Conservation (phyloP, 148 eudicot genomes). For the Nyssa sinensis region DNA sequence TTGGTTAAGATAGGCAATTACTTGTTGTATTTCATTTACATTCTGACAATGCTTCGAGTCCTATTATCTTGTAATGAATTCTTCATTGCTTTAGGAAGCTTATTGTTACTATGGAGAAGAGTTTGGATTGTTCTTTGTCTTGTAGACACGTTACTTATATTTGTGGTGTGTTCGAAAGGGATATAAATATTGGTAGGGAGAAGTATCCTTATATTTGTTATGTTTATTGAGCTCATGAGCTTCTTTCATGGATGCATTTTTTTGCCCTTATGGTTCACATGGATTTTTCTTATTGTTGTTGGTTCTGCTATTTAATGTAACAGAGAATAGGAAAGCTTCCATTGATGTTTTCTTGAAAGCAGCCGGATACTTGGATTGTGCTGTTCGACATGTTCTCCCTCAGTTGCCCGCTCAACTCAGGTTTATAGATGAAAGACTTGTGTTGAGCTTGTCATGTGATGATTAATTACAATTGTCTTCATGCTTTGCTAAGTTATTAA, state of each 20-base stretch:
- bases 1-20: not conserved
- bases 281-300: slow-evolving; percentile 1
- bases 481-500: too few species aligned
- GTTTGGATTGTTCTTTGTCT: not conserved
- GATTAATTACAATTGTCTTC: too few species aligned
- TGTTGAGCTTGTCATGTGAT: not conserved
- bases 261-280: not conserved
- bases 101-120: too few species aligned
- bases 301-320: slow-evolving; percentile 16
- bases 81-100: too few species aligned
- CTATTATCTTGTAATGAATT: too few species aligned
- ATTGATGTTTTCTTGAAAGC: slow-evolving; percentile 89
- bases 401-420: slow-evolving; percentile 76
- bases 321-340: slow-evolving; percentile 89
- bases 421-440: slow-evolving; percentile 26
- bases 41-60: not conserved
- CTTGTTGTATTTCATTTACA: not conserved
- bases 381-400: slow-evolving; percentile 84
- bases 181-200: too few species aligned
- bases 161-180: not conserved
- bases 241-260: not conserved
- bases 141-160: too few species aligned
- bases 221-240: not conserved
- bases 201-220: not conserved
- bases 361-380: slow-evolving; percentile 98